Percentiles rank a stretch among this genome's conserved stretches.
Evolutionary conservation across 768 basidiomycete species (phyloP).

Genomic region (Lactifluus pinguis): DNA sequence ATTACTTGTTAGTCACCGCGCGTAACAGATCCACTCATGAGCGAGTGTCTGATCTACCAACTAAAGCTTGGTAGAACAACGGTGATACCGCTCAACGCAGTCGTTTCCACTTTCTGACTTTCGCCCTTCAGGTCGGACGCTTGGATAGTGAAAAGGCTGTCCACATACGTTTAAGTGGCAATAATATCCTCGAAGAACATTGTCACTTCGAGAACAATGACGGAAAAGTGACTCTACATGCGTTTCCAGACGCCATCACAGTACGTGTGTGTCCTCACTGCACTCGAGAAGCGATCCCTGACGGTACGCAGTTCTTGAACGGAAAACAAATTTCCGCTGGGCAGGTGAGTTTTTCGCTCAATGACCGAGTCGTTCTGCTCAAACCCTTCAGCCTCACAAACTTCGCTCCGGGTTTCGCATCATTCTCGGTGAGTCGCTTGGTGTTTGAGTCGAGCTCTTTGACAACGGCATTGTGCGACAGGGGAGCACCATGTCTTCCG

Average conservation of each 20-base stretch:
- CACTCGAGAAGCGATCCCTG: slow-evolving; percentile 7
- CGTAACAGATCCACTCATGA: slow-evolving; percentile 81
- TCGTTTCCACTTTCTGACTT: slow-evolving; percentile 7
- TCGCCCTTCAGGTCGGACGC: slow-evolving; percentile 60
- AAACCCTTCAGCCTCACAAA: slow-evolving; percentile 50
- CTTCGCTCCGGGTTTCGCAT: slow-evolving; percentile 92
- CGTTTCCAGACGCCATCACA: slow-evolving; percentile 73
- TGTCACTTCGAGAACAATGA: slow-evolving; percentile 84
- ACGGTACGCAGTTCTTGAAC: slow-evolving; percentile 68
- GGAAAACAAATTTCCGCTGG: slow-evolving; percentile 77
- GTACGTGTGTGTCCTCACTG: slow-evolving; percentile 34
- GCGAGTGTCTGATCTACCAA: slow-evolving; percentile 90
- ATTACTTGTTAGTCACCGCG: not conserved
- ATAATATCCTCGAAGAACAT: slow-evolving; percentile 86
- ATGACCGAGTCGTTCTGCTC: not conserved
- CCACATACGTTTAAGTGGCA: slow-evolving; percentile 87
- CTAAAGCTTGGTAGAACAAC: slow-evolving; percentile 78
- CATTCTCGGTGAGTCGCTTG: slow-evolving; percentile 64
- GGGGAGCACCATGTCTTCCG: slow-evolving; percentile 97
- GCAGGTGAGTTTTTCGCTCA: slow-evolving; percentile 42
- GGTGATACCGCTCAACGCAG: slow-evolving; percentile 32
- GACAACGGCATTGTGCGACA: slow-evolving; percentile 23
- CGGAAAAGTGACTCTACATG: slow-evolving; percentile 75
- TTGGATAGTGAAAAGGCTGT: slow-evolving; percentile 73
- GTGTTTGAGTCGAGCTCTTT: not conserved